Evolutionary conservation across 257 asterid species (phyloP), one percentile per base, ranked within the genome.

Genomic region (Lithospermum erythrorhizon): DNA sequence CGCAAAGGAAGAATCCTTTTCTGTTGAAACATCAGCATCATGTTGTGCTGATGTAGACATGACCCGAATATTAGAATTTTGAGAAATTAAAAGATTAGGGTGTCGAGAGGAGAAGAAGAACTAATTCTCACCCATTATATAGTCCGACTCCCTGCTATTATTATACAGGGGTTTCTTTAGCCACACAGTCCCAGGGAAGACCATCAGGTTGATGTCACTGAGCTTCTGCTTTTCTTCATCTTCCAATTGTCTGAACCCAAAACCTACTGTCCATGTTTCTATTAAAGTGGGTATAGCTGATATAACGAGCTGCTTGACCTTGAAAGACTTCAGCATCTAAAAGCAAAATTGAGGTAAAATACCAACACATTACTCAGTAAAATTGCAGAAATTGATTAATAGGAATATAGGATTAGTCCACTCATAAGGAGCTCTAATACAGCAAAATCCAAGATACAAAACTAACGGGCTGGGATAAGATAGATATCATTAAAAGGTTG

Each of bases 231-330:
- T 86, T 73, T 91, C 98, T 9, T 76, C 67, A 60, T 84, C 95
- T 72, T 79, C 86, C 81, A 93, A 70, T 57, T 68, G 87, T 65
- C 73, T 65, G 74, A 93, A 93, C 61, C 96, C 99, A 63, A 93
- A 93, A 53, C 97, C 95, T 8, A 66, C 71, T 1, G 94, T 86
- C 99, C 99, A 93, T 62, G 99, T 93, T 70, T 84, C 96, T 52
- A 93, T 86, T 60, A 86, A 67, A 55, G 73, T 74, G 55, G 99
- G 96, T 60, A 93, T 77, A 37, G 99, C 97, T 60, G 97, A 93
- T 75, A 93, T 67, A 21, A 89, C 86, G 2, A 93, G 91, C 82
- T 66, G 83, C 80, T 83, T 81, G 21, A 93, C 89, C 80, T 89
- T 84, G 77, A 89, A 70, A 47, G 86, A 72, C 69, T 70, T 83